These are phyloP conservation scores for Paraleonurus japonicus DNA, from an alignment of 257 asterid genomes.

Conservation along the genomic window DNA sequence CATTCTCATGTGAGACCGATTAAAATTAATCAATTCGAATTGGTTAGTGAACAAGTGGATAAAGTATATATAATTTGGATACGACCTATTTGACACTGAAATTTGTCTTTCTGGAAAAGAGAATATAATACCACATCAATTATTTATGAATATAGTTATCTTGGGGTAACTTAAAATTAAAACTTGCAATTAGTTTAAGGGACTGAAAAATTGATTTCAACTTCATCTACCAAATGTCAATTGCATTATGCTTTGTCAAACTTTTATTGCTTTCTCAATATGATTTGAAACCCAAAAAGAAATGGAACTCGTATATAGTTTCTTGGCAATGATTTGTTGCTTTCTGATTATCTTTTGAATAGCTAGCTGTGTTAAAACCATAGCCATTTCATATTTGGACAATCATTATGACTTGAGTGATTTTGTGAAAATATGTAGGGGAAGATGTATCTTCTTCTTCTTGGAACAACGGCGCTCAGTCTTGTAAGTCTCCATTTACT, in stretches of 20 bases:
- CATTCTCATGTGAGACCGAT: not conserved
- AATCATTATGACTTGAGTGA: constrained; percentile 7
- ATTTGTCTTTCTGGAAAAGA: not conserved
- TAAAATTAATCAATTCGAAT: not conserved
- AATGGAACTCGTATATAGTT: no score
- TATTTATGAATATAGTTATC: not conserved
- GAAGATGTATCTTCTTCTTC: constrained; percentile 91
- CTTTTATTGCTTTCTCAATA: no score
- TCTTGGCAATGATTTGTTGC: not conserved
- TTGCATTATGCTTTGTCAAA: not conserved
- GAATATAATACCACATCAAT: not conserved
- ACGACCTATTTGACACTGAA: not conserved
- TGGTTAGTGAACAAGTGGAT: not conserved
- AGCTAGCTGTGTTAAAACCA: not conserved
- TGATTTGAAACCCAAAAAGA: not conserved
- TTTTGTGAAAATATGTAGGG: constrained; percentile 49
- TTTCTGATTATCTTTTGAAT: not conserved
- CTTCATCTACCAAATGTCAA: not conserved
- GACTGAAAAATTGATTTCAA: not conserved
- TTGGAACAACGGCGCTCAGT: constrained; percentile 95
- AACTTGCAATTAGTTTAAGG: not conserved
- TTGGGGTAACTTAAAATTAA: no score
- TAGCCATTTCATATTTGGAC: not conserved
- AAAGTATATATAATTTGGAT: not conserved
- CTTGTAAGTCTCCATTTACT: constrained; percentile 68